These are phyloP conservation scores for Ceratocystis ficicola DNA, from an alignment of 2,329 filamentous ascomycete genomes.

Conservation along the genomic window DNA sequence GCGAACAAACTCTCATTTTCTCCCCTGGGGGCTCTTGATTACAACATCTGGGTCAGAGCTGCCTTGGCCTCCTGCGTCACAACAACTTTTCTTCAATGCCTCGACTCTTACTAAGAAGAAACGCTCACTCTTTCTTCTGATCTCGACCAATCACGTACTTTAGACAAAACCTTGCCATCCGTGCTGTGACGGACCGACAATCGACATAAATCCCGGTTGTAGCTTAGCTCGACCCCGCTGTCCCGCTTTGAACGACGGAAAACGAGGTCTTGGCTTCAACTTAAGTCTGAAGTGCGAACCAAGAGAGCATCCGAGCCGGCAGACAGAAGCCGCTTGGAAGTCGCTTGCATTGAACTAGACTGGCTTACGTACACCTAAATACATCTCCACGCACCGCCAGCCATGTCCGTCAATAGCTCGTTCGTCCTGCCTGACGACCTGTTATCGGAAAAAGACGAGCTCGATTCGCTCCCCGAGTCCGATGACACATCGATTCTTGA, in stretches of 20 bases:
- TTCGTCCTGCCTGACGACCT: slow-evolving; percentile 40
- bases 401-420: slow-evolving; percentile 33
- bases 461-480: slow-evolving; percentile 51
- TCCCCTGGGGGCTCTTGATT: not conserved
- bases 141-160: not conserved
- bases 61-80: not conserved
- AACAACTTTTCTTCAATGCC: not conserved
- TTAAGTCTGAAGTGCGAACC: not conserved
- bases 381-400: too few species aligned
- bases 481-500: slow-evolving; percentile 36
- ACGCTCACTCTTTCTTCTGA: not conserved
- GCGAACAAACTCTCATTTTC: not conserved
- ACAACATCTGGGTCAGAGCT: not conserved
- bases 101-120: not conserved
- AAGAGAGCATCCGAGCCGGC: too few species aligned
- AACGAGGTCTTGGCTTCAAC: not conserved
- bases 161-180: too few species aligned
- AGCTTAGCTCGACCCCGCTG: not conserved
- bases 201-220: not conserved
- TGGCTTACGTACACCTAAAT: too few species aligned
- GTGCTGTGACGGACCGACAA: not conserved
- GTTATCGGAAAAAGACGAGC: slow-evolving; percentile 42
- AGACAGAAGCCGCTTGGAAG: too few species aligned
- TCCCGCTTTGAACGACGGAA: not conserved
- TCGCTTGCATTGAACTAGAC: too few species aligned